Evolutionary conservation across 768 basidiomycete genomes (phyloP).

Genomic region (Jaapia argillacea): DNA sequence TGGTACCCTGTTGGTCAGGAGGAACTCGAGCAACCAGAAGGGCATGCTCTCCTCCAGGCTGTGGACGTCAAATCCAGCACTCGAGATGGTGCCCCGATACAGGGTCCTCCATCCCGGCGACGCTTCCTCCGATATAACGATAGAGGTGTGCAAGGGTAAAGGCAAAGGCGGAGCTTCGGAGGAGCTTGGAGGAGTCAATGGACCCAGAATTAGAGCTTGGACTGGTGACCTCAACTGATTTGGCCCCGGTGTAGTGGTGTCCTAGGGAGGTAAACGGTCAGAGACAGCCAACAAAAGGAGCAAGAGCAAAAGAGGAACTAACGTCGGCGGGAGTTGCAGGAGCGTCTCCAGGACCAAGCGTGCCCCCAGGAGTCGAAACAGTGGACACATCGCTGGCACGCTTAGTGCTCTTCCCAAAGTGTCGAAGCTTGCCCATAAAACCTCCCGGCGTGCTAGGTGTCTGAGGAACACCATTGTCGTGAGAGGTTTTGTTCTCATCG

Average conservation of each 20-base stretch:
- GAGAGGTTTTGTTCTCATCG: constrained; percentile 27
- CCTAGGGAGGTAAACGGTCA: background rate
- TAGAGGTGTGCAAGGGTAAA: constrained; percentile 46
- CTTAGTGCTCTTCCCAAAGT: constrained; percentile 2
- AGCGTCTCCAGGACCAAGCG: background rate
- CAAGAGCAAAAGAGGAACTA: background rate
- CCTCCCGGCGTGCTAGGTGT: constrained; percentile 37
- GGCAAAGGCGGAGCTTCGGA: constrained; percentile 61
- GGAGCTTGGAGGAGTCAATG: constrained; percentile 56
- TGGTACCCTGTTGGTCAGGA: constrained; percentile 57
- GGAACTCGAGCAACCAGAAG: constrained; percentile 81
- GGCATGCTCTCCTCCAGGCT: constrained; percentile 73
- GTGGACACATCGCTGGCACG: background rate
- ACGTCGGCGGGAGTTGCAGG: background rate
- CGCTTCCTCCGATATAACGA: constrained; percentile 79
- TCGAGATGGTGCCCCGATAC: constrained; percentile 63
- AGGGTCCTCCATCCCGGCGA: constrained; percentile 64
- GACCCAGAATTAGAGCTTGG: constrained; percentile 43
- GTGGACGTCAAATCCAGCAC: constrained; percentile 40
- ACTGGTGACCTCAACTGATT: constrained; percentile 35
- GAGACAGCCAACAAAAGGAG: too few species aligned
- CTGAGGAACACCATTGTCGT: constrained; percentile 21
- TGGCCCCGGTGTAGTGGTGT: constrained; percentile 13
- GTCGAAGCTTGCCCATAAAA: constrained; percentile 1
- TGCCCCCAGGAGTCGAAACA: background rate